Evolutionary conservation across 2,329 filamentous ascomycete species (phyloP), one percentile per base, ranked within the genome.

Genomic region (Alternaria sp.): DNA sequence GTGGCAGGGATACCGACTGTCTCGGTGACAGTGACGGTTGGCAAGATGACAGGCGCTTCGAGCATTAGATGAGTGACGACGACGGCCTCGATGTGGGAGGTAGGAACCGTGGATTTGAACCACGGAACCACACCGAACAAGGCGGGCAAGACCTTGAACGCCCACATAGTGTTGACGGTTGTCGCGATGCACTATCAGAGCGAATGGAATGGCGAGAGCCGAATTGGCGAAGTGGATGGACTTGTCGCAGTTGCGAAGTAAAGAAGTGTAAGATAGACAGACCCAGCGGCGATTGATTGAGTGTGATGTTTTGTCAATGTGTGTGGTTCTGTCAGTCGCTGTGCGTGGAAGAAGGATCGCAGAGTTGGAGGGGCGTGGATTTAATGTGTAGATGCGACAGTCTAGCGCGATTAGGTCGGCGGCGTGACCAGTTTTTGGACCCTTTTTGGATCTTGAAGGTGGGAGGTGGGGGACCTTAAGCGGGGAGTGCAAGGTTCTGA

Each of bases 1-100:
- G 56, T 62, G 14, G 60, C 51, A 3, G 53, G 30, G n/a, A 59
- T 46, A 12, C 60, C 60, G 34, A 63, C 18, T 4, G 28, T 60
- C 11, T 52, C 8, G 7, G 58, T 58, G 12, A 64, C 54, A 32
- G 53, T 57, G 34, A 63, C 25, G 1, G 52, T 63, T 7, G 57
- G 60, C 44, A 46, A 46, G 18, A 54, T 27, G 10, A 28, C 1
- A 18, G 60, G 60, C 22, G 41, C 51, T 27, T 59, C 20, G 11
- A 46, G 14, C 9, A 52, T 32, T 11, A 54, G 16, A 16, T 41
- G 14, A 16, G 45, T 62, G 32, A 55, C 38, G 16, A 45, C 14
- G 34, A 57, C 53, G 12, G 34, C 27, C 14, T 46, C 30, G n/a
- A 60, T 16, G 11, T 49, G 7, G 20, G 32, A 36, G 2, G 18